These are phyloP conservation scores for Sclerotiophoma versabilis DNA, from an alignment of 2,329 filamentous ascomycete species.

Conservation along the genomic window DNA sequence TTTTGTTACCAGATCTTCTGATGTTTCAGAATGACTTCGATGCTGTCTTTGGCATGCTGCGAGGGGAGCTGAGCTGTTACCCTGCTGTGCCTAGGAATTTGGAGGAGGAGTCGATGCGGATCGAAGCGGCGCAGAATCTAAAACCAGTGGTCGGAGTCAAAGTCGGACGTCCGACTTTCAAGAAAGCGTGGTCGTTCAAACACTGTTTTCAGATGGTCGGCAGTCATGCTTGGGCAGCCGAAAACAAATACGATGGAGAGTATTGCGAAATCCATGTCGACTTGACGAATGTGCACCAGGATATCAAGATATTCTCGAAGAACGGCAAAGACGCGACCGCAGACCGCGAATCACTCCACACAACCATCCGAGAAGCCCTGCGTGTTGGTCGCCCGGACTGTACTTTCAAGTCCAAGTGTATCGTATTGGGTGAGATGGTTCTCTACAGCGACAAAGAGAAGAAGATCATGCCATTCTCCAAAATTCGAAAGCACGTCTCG, in stretches of 20 bases:
- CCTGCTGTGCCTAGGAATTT: conserved; percentile 46
- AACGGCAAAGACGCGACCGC: conserved; percentile 86
- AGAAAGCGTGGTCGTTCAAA: conserved; percentile 65
- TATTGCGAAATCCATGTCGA: conserved; percentile 88
- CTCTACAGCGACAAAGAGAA: conserved; percentile 74
- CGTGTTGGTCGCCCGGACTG: conserved; percentile 66
- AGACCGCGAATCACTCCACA: conserved; percentile 70
- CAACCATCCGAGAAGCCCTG: conserved; percentile 69
- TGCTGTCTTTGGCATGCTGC: conserved; percentile 64
- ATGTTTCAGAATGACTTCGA: conserved; percentile 73
- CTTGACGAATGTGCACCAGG: conserved; percentile 60
- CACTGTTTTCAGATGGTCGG: conserved; percentile 73
- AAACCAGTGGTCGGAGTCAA: conserved; percentile 54
- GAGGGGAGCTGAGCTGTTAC: conserved; percentile 49
- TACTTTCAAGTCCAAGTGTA: conserved; percentile 69
- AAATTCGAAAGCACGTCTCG: conserved; percentile 79
- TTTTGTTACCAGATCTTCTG: conserved; percentile 72
- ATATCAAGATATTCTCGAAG: conserved; percentile 87
- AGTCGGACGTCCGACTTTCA: conserved; percentile 54
- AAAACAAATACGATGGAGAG: conserved; percentile 86
- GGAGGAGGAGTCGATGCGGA: conserved; percentile 42
- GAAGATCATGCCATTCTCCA: conserved; percentile 77
- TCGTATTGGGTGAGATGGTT: conserved; percentile 83
- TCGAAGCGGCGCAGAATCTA: conserved; percentile 49
- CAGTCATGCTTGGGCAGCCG: conserved; percentile 71